Percentiles rank a stretch among this genome's conserved stretches.
Conservation (phyloP, 78 protist species). For the Dictyostelium discoideum region dicty_2.7 NC_007090.3:3221501-3222000, state of each 20-base stretch:
- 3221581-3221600: neutral
- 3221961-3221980: too few species aligned
- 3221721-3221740: neutral
- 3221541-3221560: neutral
- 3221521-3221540: neutral
- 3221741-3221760: neutral
- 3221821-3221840: neutral
- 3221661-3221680: slow-evolving; percentile 14
- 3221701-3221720: neutral
- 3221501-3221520: neutral
- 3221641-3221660: neutral
- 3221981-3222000: too few species aligned
- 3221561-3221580: neutral
- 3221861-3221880: neutral
- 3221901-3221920: too few species aligned
- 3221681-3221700: slow-evolving; percentile 20
- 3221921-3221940: neutral
- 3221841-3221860: neutral
- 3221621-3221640: neutral
- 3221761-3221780: neutral
- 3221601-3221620: neutral
- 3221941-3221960: neutral
- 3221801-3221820: too few species aligned
- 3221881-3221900: neutral
- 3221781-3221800: neutral